Conservation (phyloP, 768 basidiomycete species). For the Mycena indigotica region DNA sequence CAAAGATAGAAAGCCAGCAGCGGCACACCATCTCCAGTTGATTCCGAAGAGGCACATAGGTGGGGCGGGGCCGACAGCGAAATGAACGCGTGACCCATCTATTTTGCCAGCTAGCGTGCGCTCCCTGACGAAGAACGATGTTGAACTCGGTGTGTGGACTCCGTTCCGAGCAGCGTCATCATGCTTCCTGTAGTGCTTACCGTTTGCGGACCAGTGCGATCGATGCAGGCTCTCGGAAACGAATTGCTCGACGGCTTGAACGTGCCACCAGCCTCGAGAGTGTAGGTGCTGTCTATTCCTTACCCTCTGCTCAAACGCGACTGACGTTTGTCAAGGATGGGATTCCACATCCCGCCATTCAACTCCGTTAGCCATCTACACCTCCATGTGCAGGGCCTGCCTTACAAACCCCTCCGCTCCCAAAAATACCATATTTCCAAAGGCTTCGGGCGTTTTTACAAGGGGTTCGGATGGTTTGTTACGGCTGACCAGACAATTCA, state of each 20-base stretch:
- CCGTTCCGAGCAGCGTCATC: neutral
- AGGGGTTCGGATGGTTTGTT: slow-evolving; percentile 76
- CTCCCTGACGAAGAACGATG: slow-evolving; percentile 46
- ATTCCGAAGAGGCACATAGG: slow-evolving; percentile 57
- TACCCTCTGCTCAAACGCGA: neutral
- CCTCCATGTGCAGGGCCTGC: slow-evolving; percentile 70
- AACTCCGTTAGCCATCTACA: slow-evolving; percentile 74
- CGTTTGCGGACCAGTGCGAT: slow-evolving; percentile 44
- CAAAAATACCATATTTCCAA: slow-evolving; percentile 52
- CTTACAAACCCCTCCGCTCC: slow-evolving; percentile 50
- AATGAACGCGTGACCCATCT: slow-evolving; percentile 2
- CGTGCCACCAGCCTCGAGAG: slow-evolving; percentile 45
- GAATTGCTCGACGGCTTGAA: slow-evolving; percentile 50
- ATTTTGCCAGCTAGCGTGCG: slow-evolving; percentile 54
- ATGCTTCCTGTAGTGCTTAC: neutral
- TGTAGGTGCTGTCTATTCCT: slow-evolving; percentile 40
- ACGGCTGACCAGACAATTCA: slow-evolving; percentile 60
- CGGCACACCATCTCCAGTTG: slow-evolving; percentile 51
- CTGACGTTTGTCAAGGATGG: slow-evolving; percentile 51
- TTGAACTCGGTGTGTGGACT: slow-evolving; percentile 45
- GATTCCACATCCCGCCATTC: slow-evolving; percentile 83
- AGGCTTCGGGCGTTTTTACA: slow-evolving; percentile 45
- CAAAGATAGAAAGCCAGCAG: slow-evolving; percentile 51
- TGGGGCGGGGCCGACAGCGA: slow-evolving; percentile 26
- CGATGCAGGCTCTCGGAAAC: slow-evolving; percentile 56